These are phyloP conservation scores for Suillus americanus DNA, from an alignment of 768 basidiomycete species.

Conservation along the genomic window DNA sequence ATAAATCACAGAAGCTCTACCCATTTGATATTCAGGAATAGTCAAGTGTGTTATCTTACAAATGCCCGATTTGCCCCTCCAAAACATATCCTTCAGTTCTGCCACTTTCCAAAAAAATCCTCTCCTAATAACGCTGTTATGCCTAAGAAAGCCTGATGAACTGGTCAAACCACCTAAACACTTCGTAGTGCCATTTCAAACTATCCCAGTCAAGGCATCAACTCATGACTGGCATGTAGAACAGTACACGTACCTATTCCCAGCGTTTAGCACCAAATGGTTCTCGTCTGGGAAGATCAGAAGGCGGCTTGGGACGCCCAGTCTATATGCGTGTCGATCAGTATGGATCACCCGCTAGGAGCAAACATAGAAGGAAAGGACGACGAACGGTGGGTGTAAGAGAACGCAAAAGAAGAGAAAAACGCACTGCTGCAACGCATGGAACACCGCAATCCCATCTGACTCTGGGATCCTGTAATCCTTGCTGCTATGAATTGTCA, in stretches of 20 bases:
- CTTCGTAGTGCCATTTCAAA: slow-evolving; percentile 94
- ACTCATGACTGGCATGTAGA: not conserved
- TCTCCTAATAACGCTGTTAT: not conserved
- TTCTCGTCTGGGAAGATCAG: slow-evolving; percentile 90
- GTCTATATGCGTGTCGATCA: slow-evolving; percentile 38
- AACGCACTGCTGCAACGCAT: slow-evolving; percentile 79
- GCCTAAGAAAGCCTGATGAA: slow-evolving; percentile 44
- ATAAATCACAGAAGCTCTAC: not conserved
- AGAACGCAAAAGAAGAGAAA: not conserved
- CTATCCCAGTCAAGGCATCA: slow-evolving; percentile 33
- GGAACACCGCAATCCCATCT: slow-evolving; percentile 82
- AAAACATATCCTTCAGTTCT: not conserved
- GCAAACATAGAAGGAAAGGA: not conserved
- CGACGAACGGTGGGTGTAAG: not conserved
- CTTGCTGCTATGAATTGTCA: slow-evolving; percentile 85
- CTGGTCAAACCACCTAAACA: slow-evolving; percentile 86
- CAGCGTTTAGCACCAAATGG: slow-evolving; percentile 86
- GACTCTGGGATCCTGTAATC: slow-evolving; percentile 87
- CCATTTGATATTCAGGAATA: not conserved
- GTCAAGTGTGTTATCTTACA: not conserved
- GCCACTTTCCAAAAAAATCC: not conserved
- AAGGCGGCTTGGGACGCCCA: slow-evolving; percentile 69
- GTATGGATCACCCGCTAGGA: not conserved
- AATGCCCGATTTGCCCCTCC: not conserved
- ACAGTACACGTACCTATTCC: slow-evolving; percentile 54